Evolutionary conservation across 352 stramenopile genomes (phyloP).

Genomic region (Phytophthora tubulina): DNA sequence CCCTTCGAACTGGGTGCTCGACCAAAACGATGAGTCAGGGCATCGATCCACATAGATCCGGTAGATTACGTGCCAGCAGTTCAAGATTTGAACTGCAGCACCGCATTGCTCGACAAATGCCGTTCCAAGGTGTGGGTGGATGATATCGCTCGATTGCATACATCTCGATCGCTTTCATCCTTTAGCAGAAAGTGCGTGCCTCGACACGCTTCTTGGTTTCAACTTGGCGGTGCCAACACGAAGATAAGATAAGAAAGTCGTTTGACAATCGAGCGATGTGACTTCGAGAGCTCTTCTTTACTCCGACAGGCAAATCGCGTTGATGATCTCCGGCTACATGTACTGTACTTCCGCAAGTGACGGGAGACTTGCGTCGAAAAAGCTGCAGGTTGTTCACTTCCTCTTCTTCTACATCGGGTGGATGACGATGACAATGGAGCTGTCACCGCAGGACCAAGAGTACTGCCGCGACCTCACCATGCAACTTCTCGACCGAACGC

Average conservation of each 20-base stretch:
- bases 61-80: not conserved
- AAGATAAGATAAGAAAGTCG: not conserved
- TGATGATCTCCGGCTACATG: not conserved
- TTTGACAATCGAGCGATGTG: conserved; percentile 16
- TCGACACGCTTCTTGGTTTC: not conserved
- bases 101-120: not conserved
- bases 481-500: conserved; percentile 37
- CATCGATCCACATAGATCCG: conserved; percentile 18
- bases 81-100: conserved; percentile 5
- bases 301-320: conserved; percentile 11
- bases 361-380: not conserved
- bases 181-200: not conserved
- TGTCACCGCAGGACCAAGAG: conserved; percentile 34
- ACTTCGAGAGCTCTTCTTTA: conserved; percentile 9
- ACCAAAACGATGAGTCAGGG: conserved; percentile 1
- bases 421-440: conserved; percentile 21
- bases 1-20: no score
- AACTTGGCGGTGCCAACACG: not conserved
- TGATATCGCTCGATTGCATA: not conserved
- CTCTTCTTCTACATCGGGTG: conserved; percentile 16
- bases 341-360: no score
- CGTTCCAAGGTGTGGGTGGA: conserved; percentile 4
- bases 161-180: not conserved
- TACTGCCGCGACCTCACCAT: conserved; percentile 31
- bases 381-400: conserved; percentile 1